A percentile compares a stretch with the other conserved stretches of the same genome.
Evolutionary conservation across 108 stramenopile species (phyloP).

Genomic region (Cyclostephanos invisitatus): DNA sequence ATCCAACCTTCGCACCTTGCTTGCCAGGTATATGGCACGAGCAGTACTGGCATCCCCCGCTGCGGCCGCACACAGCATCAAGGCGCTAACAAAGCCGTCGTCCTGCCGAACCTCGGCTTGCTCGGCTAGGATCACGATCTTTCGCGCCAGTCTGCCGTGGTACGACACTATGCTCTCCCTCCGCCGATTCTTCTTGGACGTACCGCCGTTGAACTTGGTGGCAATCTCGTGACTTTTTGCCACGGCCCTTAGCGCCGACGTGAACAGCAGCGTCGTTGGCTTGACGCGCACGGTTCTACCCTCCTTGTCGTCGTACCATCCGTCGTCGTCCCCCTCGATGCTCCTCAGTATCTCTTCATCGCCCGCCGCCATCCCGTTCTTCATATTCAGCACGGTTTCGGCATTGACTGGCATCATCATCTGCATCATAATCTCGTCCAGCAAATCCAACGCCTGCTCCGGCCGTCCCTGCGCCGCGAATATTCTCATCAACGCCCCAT

Average conservation of each 20-base stretch:
- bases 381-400: constrained; percentile 32
- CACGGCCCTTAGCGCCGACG: constrained; percentile 71
- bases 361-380: background rate
- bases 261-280: constrained; percentile 83
- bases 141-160: constrained; percentile 78
- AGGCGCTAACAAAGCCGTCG: constrained; percentile 78
- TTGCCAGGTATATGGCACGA: constrained; percentile 77
- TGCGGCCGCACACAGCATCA: constrained; percentile 80
- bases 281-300: constrained; percentile 67
- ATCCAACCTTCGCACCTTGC: constrained; percentile 72
- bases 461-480: constrained; percentile 77
- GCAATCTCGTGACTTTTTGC: constrained; percentile 73
- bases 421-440: constrained; percentile 73
- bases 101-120: constrained; percentile 79
- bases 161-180: constrained; percentile 71
- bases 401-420: constrained; percentile 45
- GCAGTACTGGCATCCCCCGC: constrained; percentile 86
- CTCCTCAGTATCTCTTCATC: constrained; percentile 31
- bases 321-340: constrained; percentile 44
- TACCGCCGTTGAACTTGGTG: constrained; percentile 70
- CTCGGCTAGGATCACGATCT: constrained; percentile 78
- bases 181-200: constrained; percentile 56
- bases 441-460: constrained; percentile 71
- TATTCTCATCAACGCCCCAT: constrained; percentile 77
- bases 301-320: constrained; percentile 42